These are phyloP conservation scores for Wickerhamomyces hampshirensis DNA, from an alignment of 805 yeast genomes.

Conservation along the genomic window DNA sequence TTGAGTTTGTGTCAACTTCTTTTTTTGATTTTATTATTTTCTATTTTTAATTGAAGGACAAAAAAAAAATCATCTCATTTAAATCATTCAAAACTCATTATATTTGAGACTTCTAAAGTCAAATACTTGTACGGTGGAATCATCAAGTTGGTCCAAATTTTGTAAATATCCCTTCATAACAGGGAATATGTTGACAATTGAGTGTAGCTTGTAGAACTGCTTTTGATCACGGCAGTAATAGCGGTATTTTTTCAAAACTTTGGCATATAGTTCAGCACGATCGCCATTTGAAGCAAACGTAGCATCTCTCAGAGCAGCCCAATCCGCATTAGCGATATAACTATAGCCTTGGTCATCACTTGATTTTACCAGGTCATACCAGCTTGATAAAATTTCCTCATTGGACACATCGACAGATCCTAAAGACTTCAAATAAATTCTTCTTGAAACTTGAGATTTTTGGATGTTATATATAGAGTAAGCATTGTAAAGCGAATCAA, in stretches of 20 bases:
- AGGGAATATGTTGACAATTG: constrained; percentile 13
- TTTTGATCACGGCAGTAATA: constrained; percentile 21
- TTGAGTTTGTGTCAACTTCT: too few relatives aligned
- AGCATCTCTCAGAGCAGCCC: constrained; percentile 80
- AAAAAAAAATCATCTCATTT: too few relatives aligned
- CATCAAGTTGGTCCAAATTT: constrained; percentile 10
- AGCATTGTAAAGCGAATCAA: constrained; percentile 57
- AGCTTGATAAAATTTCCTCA: constrained; percentile 48
- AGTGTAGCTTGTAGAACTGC: constrained; percentile 12
- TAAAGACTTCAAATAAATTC: constrained; percentile 68
- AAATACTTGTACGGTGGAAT: constrained; percentile 10
- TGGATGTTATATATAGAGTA: constrained; percentile 53
- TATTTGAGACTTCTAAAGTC: constrained; percentile 2
- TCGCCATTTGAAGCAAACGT: constrained; percentile 32
- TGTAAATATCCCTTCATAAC: constrained; percentile 8
- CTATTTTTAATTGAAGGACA: too few relatives aligned
- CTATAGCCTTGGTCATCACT: constrained; percentile 49
- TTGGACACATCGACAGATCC: constrained; percentile 53
- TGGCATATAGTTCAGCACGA: constrained; percentile 19
- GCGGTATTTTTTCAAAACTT: constrained; percentile 19
- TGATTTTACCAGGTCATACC: constrained; percentile 48
- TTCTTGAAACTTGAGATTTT: constrained; percentile 63
- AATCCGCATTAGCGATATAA: constrained; percentile 76
- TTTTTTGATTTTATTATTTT: too few relatives aligned
- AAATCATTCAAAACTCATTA: too few relatives aligned